phyloP scores from a whole-genome alignment of 257 asterid species.

The Capsicum chinense region DNA sequence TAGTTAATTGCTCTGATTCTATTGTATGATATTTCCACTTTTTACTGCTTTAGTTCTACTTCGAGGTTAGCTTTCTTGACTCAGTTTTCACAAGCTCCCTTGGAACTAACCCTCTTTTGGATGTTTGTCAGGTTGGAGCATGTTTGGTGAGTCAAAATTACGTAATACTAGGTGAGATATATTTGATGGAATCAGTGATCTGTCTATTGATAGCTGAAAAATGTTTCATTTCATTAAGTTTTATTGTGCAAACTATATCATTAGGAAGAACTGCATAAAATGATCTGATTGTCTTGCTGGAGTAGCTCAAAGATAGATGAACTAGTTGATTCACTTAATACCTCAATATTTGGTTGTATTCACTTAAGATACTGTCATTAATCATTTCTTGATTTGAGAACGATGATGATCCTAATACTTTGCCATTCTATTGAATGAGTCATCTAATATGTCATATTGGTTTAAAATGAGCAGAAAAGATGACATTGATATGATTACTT shows the following conservation, averaged over 20 bases:
- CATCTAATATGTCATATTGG: not conserved
- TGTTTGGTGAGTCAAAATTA: conserved; percentile 95
- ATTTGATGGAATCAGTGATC: conserved; percentile 23
- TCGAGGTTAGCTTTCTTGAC: not conserved
- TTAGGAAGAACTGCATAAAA: not conserved
- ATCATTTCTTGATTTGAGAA: conserved; percentile 24
- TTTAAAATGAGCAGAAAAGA: not conserved
- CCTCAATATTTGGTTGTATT: not conserved
- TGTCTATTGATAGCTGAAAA: not conserved
- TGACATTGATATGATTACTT: not conserved
- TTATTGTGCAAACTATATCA: not conserved
- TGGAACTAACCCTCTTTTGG: not conserved
- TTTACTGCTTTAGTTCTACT: not conserved
- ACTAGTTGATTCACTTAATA: not conserved
- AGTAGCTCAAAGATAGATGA: conserved; percentile 15
- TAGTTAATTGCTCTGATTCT: not conserved
- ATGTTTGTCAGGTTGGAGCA: conserved; percentile 77
- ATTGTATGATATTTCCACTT: conserved; percentile 8
- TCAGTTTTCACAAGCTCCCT: not conserved
- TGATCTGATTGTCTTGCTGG: not conserved
- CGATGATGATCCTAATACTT: not conserved
- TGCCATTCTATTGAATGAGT: not conserved
- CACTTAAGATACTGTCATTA: not conserved
- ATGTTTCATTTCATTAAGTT: not conserved
- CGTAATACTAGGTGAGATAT: conserved; percentile 77